Conservation (phyloP, 257 asterid genomes). For the Salvia miltiorrhiza region DNA sequence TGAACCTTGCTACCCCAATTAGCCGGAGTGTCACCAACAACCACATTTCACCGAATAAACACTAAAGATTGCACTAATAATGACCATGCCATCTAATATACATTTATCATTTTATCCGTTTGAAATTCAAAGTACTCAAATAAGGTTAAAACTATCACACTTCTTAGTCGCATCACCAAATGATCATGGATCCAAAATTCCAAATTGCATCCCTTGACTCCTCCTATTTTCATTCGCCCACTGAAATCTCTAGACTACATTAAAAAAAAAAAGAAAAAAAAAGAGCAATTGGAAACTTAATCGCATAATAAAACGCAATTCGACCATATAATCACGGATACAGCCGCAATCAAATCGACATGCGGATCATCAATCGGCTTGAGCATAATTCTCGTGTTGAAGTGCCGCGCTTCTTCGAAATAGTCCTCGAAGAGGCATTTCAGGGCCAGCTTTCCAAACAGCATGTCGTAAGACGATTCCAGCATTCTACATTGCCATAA, state of each 20-base stretch:
- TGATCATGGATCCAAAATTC: neutral
- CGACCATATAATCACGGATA: constrained; percentile 42
- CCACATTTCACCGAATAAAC: neutral
- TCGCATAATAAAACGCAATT: neutral
- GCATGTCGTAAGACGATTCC: constrained; percentile 76
- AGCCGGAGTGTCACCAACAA: neutral
- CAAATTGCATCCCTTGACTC: neutral
- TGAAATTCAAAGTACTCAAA: neutral
- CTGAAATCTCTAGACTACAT: neutral
- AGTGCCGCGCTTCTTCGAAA: constrained; percentile 68
- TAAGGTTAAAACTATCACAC: neutral
- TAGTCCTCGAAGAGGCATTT: constrained; percentile 79
- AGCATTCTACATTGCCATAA: constrained; percentile 64
- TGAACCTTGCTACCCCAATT: neutral
- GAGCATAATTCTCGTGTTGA: constrained; percentile 72
- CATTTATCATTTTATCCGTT: neutral
- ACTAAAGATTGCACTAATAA: neutral
- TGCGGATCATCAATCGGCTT: constrained; percentile 95
- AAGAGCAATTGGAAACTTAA: neutral
- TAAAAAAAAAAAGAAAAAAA: neutral
- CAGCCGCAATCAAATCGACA: constrained; percentile 85
- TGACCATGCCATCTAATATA: neutral
- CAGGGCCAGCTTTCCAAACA: constrained; percentile 79
- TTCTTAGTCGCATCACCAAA: neutral
- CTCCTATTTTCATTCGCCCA: neutral